Percentiles rank a stretch among this genome's conserved stretches.
Conservation (phyloP, 352 stramenopile genomes). For the Pythium angustatum region DNA sequence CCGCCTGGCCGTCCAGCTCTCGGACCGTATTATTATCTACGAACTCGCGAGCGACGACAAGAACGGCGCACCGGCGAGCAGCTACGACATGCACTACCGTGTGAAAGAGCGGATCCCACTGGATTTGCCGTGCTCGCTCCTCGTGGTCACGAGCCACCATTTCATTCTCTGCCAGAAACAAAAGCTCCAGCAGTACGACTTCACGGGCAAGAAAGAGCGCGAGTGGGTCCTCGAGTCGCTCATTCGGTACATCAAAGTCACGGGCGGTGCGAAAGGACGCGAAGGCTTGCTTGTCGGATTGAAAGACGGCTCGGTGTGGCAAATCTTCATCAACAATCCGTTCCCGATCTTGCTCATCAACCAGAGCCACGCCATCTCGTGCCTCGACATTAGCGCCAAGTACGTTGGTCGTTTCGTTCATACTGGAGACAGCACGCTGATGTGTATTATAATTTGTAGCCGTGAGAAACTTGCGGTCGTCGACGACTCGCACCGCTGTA, state of each 20-base stretch:
- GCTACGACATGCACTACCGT: constrained; percentile 93
- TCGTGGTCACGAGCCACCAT: constrained; percentile 90
- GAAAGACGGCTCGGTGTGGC: constrained; percentile 90
- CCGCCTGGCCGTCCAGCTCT: constrained; percentile 92
- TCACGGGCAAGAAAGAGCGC: constrained; percentile 82
- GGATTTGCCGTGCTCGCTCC: constrained; percentile 79
- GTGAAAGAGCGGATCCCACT: constrained; percentile 89
- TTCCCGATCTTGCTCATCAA: constrained; percentile 94
- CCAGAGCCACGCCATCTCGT: constrained; percentile 84
- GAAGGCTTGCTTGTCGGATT: constrained; percentile 92
- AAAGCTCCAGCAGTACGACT: constrained; percentile 93
- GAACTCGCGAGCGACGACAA: constrained; percentile 77
- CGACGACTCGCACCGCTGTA: constrained; percentile 86
- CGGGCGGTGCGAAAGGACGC: constrained; percentile 82
- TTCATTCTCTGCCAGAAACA: constrained; percentile 93
- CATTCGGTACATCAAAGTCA: constrained; percentile 93
- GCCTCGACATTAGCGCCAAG: constrained; percentile 88
- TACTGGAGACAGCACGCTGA: too few species aligned
- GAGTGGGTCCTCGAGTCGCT: constrained; percentile 87
- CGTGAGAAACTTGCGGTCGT: constrained; percentile 90
- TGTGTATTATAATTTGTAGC: constrained; percentile 31
- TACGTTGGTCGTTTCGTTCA: constrained; percentile 20
- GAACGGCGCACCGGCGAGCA: constrained; percentile 35
- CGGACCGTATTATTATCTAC: constrained; percentile 94
- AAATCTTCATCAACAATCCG: constrained; percentile 95